Evolutionary conservation across 2,329 filamentous ascomycete genomes (phyloP).

Genomic region (Colletotrichum australisinense): DNA sequence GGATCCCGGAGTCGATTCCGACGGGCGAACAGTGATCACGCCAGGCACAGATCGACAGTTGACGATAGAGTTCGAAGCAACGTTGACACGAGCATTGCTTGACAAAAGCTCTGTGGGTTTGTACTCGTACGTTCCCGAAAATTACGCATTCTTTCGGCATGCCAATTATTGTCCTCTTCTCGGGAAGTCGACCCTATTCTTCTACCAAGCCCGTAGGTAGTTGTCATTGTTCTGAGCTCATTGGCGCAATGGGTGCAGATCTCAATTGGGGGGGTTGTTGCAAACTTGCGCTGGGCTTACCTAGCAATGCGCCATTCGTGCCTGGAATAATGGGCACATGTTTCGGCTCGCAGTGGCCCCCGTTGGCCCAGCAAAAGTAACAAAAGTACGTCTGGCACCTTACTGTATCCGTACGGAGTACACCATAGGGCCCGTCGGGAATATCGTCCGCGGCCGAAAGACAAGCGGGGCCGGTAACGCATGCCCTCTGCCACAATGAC

Average conservation of each 20-base stretch:
- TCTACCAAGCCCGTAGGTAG: neutral
- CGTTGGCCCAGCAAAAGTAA: slow-evolving; percentile 3
- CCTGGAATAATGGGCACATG: neutral
- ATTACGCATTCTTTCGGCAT: neutral
- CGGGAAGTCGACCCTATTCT: neutral
- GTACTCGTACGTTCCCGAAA: no score
- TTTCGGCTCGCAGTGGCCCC: neutral
- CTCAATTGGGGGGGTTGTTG: neutral
- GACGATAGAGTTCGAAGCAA: neutral
- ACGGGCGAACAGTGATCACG: neutral
- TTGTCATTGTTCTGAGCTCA: neutral
- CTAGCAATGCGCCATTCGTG: neutral
- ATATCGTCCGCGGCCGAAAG: slow-evolving; percentile 12
- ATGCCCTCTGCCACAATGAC: slow-evolving; percentile 14
- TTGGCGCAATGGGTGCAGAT: neutral
- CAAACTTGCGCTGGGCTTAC: neutral
- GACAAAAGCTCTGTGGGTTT: neutral
- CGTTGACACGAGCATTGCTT: neutral
- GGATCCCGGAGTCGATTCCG: slow-evolving; percentile 13
- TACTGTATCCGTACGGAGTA: neutral
- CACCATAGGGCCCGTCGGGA: neutral
- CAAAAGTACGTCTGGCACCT: neutral
- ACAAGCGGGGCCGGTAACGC: slow-evolving; percentile 19
- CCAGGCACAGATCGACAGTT: neutral
- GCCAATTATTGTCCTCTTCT: neutral